Base-by-base conservation (phyloP, 2,329 filamentous ascomycete genomes). In the Didymella glomerata region DNA sequence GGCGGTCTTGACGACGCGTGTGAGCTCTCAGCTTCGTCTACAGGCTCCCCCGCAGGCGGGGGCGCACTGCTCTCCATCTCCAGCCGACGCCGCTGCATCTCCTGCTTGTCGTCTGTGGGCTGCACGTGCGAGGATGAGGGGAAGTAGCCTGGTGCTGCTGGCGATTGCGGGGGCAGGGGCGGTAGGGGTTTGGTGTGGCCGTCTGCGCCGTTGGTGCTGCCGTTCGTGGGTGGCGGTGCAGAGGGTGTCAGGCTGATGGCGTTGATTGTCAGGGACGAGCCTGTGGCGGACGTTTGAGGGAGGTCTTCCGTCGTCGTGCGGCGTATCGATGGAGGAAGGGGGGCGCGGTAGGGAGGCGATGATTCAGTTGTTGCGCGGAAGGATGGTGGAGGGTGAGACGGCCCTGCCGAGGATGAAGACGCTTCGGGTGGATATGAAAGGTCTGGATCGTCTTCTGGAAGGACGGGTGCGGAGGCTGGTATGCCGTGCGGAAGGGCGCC, bases 101-200 rank as follows among this genome's bases (percentile, higher is more conserved):
- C 92, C 67, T 89, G 87, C 74, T 96, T 95, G 75, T 96, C 93
- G 54, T 95, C 91, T 14, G 77, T 80, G 3, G 78, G 73, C 62
- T 63, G 75, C 2, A 76, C 64, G 38, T 71, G 68, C 9, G 72
- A 70, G 9, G 80, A 68, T 18, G 68, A 67, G 20, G 70, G 53
- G 60, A 63, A 60, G 63, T 76, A 76, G 20, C 70, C 58, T 52
- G 69, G 72, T 34, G 63, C 66, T 30, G 44, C 34, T 25, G 62
- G 68, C 13, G 71, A 69, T 9, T 71, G 63, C 16, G 66, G 61
- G 20, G 68, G 69, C 18, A 69, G 57, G 16, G 66, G 61, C 20
- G 68, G 69, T 13, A 69, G 56, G 28, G 63, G 68, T 42, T 69
- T 73, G 4, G 60, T 34, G 11, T 55, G 42, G 8, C 50, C 20